Percentiles rank a stretch among this genome's conserved stretches.
Evolutionary conservation across 371 early-diverging fungal species (phyloP).

Genomic region (Actinomucor elegans): DNA sequence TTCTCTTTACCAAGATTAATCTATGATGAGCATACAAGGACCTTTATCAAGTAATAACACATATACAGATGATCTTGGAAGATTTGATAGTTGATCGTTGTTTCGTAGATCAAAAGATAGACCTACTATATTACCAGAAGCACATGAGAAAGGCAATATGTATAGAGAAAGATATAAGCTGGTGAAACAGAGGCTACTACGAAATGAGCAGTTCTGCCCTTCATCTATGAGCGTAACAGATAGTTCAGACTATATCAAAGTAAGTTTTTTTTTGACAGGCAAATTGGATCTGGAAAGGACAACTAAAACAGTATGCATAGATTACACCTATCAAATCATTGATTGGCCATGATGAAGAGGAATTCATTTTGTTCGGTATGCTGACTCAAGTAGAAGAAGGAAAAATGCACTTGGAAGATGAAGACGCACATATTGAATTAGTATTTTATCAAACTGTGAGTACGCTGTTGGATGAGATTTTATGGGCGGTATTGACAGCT

Average conservation of each 20-base stretch:
- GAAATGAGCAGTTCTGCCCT: conserved; percentile 79
- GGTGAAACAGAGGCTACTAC: conserved; percentile 74
- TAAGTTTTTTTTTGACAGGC: conserved; percentile 1
- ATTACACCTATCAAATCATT: conserved; percentile 83
- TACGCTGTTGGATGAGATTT: neutral
- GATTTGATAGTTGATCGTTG: neutral
- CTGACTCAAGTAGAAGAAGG: conserved; percentile 82
- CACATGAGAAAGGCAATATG: conserved; percentile 66
- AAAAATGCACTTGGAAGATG: conserved; percentile 83
- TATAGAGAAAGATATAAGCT: conserved; percentile 77
- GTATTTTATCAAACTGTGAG: conserved; percentile 52
- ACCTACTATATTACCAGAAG: conserved; percentile 55
- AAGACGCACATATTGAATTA: conserved; percentile 72
- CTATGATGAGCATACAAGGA: conserved; percentile 65
- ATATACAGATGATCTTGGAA: neutral
- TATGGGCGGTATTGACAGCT: neutral
- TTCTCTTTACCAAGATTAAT: conserved; percentile 70
- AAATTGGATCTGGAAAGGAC: neutral
- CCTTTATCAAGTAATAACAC: conserved; percentile 56
- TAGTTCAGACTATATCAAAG: conserved; percentile 21
- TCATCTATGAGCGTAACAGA: conserved; percentile 22
- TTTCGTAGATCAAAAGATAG: conserved; percentile 19
- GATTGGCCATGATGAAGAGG: conserved; percentile 71
- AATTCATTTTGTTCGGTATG: conserved; percentile 87
- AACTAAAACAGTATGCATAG: conserved; percentile 35